Evolutionary conservation across 2,329 filamentous ascomycete genomes (phyloP), one percentile per base, ranked within the genome.

Genomic region (Ceratocystis lukuohia): DNA sequence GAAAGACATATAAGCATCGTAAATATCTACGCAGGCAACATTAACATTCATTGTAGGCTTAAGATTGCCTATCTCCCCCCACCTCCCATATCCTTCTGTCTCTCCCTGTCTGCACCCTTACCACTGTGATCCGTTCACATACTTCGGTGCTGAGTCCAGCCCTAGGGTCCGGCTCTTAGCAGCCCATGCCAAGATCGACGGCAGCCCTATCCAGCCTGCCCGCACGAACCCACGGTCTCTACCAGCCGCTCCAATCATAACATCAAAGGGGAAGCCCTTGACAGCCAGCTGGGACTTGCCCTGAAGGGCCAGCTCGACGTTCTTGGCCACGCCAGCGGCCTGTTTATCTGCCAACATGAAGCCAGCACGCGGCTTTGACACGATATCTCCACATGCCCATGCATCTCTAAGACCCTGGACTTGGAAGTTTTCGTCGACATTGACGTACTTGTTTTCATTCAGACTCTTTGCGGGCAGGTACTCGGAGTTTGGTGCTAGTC

Each of bases 301-400:
- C 65, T 74, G 74, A 25, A 83, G 72, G 3, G 72, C 76, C 15
- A 78, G 75, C n/a, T 78, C 78, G 64, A 84, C 74, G 70, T 84
- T 84, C 74, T 80, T 81, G 61, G 75, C 79, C 2, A 83, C 80
- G 37, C 78, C 79, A 22, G 76, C 77, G 2, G 81, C 80, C 72
- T 83, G 81, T 69, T 81, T 81, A 67, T 82, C 84, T 0, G 84
- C 83, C 66, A 82, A 78, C 74, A 86, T 80, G 71, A 85, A 85
- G 1, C 82, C 82, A 5, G 82, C 78, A 28, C 77, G 75, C 25
- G 81, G 80, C 71, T 77, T 77, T 69, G 77, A 79, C 28, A 83
- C 78, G 53, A 82, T 73, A 66, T 84, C 82, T 28, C 82, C 82
- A 2, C 78, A 76, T 6, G 81, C 81, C 81, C 82, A 84, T 28